Percentiles rank a stretch among this genome's conserved stretches.
These are phyloP conservation scores for Gymnopus androsaceus DNA, from an alignment of 1,284 basidiomycete species.

Conservation along the genomic window DNA sequence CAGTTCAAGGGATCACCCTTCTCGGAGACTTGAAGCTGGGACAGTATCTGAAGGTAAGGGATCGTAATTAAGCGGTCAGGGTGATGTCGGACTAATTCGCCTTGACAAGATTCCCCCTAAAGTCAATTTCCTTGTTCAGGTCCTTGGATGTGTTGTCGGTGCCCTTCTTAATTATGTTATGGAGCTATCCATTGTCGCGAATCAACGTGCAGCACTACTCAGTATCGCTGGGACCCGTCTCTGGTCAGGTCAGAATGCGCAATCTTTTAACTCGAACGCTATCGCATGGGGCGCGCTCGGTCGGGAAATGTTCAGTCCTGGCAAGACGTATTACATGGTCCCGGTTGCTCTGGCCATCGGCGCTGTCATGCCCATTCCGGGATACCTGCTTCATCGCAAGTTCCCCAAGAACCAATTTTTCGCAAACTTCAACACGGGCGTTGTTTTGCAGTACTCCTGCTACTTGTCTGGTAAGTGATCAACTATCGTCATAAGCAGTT, in stretches of 20 bases:
- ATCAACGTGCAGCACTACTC: constrained; percentile 10
- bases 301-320: constrained; percentile 20
- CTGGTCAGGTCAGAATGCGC: constrained; percentile 23
- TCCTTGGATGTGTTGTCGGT: constrained; percentile 10
- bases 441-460: constrained; percentile 19
- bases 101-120: constrained; percentile 19
- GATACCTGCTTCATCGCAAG: constrained; percentile 19
- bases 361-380: constrained; percentile 18
- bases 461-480: constrained; percentile 1
- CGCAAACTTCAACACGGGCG: constrained; percentile 17
- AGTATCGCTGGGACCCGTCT: constrained; percentile 20
- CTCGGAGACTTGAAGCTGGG: constrained; percentile 47
- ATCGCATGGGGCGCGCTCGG: constrained; percentile 24
- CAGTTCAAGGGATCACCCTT: constrained; percentile 31
- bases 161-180: constrained; percentile 16
- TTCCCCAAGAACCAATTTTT: constrained; percentile 16
- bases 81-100: constrained; percentile 33
- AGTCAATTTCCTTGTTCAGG: constrained; percentile 11
- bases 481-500: background rate
- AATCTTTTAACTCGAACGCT: constrained; percentile 22
- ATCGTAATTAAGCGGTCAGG: background rate
- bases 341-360: constrained; percentile 20
- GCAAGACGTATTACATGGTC: constrained; percentile 18
- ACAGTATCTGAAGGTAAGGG: background rate
- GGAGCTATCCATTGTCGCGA: constrained; percentile 3